Percentiles rank a stretch among this genome's conserved stretches.
Evolutionary conservation across 441 rosid species (phyloP).

Genomic region (Rhodomyrtus psidioides): DNA sequence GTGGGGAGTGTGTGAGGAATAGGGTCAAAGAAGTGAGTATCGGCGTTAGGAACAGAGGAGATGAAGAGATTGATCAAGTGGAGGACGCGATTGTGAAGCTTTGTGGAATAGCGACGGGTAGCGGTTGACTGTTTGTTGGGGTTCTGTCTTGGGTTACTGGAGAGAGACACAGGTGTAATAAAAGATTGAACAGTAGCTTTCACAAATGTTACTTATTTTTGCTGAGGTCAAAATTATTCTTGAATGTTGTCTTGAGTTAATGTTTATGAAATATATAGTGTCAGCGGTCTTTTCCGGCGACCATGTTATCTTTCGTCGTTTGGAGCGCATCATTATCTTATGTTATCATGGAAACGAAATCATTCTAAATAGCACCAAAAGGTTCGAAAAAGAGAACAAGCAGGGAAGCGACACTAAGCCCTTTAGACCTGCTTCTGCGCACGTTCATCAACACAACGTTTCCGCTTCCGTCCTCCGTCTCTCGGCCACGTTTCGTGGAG

Average conservation of each 20-base stretch:
- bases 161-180: background rate
- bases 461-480: background rate
- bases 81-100: background rate
- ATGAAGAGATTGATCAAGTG: background rate
- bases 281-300: no score
- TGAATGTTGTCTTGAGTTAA: no score
- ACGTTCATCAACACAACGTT: background rate
- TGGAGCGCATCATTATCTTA: no score
- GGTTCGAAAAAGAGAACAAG: no score
- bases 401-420: no score
- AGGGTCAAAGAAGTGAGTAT: constrained; percentile 1
- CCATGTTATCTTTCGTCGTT: no score
- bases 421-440: background rate
- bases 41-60: background rate
- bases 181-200: background rate
- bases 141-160: background rate
- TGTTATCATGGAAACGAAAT: no score
- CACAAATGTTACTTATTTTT: background rate
- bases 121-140: background rate
- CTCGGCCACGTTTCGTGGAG: background rate
- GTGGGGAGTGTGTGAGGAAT: constrained; percentile 2
- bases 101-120: background rate
- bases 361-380: no score
- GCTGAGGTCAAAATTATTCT: background rate
- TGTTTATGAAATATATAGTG: no score